Evolutionary conservation across 2,329 filamentous ascomycete species (phyloP).

Genomic region (Epichloe festucae): DNA sequence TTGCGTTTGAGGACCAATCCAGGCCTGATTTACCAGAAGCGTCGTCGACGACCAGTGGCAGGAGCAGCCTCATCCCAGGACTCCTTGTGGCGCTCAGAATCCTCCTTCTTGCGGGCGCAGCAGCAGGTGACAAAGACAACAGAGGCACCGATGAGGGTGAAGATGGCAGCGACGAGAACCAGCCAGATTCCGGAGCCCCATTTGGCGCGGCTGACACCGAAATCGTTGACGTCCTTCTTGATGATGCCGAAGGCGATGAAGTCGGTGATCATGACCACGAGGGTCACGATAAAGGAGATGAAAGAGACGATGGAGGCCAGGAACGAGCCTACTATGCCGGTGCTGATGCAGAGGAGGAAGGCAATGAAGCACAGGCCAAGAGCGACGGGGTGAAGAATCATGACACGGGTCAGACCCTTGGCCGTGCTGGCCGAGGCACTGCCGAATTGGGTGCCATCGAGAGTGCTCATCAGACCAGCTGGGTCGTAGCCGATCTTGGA

Average conservation of each 20-base stretch:
- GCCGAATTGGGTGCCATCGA: slow-evolving; percentile 28
- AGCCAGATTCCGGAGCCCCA: slow-evolving; percentile 48
- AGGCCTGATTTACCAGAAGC: slow-evolving; percentile 9
- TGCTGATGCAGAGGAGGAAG: slow-evolving; percentile 40
- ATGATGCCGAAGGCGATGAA: slow-evolving; percentile 45
- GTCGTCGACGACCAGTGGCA: slow-evolving; percentile 2
- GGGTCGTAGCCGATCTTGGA: slow-evolving; percentile 43
- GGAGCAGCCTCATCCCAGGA: slow-evolving; percentile 10
- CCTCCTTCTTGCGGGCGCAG: slow-evolving; percentile 29
- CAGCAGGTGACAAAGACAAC: slow-evolving; percentile 51
- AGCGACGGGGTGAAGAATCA: slow-evolving; percentile 51
- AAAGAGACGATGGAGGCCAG: slow-evolving; percentile 36
- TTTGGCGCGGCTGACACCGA: slow-evolving; percentile 29
- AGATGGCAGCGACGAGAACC: slow-evolving; percentile 40
- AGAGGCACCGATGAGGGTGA: slow-evolving; percentile 39
- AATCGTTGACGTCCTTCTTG: slow-evolving; percentile 38
- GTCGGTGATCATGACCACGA: slow-evolving; percentile 40
- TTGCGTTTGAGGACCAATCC: too few relatives aligned
- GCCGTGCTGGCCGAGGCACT: slow-evolving; percentile 29
- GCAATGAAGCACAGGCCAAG: slow-evolving; percentile 44
- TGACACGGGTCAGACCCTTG: slow-evolving; percentile 39
- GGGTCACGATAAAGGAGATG: slow-evolving; percentile 36
- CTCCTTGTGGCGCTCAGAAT: slow-evolving; percentile 13
- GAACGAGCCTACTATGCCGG: slow-evolving; percentile 39
- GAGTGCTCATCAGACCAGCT: slow-evolving; percentile 26